phyloP scores from a whole-genome alignment of 257 asterid genomes.

The Solanum rostratum region DNA sequence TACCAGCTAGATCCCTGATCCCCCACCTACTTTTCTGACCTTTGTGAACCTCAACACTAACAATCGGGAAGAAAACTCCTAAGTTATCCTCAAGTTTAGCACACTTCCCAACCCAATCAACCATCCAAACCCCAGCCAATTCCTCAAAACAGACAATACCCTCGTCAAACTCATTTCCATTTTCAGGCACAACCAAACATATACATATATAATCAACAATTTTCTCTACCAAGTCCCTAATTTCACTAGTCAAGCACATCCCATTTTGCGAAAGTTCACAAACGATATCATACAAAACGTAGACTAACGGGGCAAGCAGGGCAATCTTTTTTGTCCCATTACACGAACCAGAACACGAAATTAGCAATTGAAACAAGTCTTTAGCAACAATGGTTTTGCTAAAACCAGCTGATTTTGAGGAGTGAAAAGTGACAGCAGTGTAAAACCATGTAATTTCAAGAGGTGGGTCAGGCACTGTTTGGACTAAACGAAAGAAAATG shows the following conservation, averaged over 20 bases:
- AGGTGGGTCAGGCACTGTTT: constrained; percentile 80
- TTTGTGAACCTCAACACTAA: constrained; percentile 24
- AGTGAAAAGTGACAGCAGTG: constrained; percentile 58
- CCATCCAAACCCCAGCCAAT: constrained; percentile 64
- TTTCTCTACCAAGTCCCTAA: constrained; percentile 40
- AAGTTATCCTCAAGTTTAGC: constrained; percentile 25
- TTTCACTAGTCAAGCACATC: constrained; percentile 23
- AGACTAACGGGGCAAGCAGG: constrained; percentile 66
- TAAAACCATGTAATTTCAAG: constrained; percentile 81
- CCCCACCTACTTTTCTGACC: constrained; percentile 22
- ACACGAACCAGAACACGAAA: constrained; percentile 47
- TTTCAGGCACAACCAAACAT: constrained; percentile 31
- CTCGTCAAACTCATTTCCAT: constrained; percentile 19
- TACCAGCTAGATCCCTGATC: constrained; percentile 37
- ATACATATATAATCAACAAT: constrained; percentile 27
- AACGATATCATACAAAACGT: constrained; percentile 33
- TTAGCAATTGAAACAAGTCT: constrained; percentile 51
- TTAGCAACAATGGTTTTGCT: constrained; percentile 25
- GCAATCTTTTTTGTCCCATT: constrained; percentile 45
- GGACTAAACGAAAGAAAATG: constrained; percentile 68
- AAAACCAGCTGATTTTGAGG: constrained; percentile 31
- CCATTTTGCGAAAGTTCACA: constrained; percentile 19
- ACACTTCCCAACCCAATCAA: constrained; percentile 43
- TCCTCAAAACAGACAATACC: constrained; percentile 47
- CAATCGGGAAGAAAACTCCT: constrained; percentile 51